phyloP scores from a whole-genome alignment of 139 green algal genomes.

The Choricystis sp. region DNA sequence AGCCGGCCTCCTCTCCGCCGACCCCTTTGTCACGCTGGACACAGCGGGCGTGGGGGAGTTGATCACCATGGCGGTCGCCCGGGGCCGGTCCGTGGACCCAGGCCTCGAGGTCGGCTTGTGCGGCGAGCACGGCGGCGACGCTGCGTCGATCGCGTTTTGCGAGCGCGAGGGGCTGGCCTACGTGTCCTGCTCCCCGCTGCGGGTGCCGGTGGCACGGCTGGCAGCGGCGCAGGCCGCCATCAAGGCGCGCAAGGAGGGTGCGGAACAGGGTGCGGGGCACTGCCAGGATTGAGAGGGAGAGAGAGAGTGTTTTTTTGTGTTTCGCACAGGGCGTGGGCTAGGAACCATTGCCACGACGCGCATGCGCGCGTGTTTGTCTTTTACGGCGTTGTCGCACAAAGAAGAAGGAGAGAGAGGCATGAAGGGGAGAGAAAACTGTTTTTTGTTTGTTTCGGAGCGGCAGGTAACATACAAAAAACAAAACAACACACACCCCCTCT shows the following conservation, averaged over 20 bases:
- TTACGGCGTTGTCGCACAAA: background rate
- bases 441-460: too few species aligned
- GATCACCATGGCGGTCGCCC: slow-evolving; percentile 53
- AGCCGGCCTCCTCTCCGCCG: slow-evolving; percentile 36
- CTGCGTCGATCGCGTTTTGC: slow-evolving; percentile 60
- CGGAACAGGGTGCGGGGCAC: background rate
- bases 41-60: slow-evolving; percentile 69
- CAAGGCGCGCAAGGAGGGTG: slow-evolving; percentile 9
- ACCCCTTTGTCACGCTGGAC: slow-evolving; percentile 71
- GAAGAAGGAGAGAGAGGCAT: background rate
- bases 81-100: slow-evolving; percentile 38
- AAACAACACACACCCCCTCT: background rate
- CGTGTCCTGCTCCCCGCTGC: slow-evolving; percentile 72
- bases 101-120: slow-evolving; percentile 71
- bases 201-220: slow-evolving; percentile 77
- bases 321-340: too few species aligned
- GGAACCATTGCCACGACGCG: too few species aligned
- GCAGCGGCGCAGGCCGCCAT: slow-evolving; percentile 67
- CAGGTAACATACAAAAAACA: too few species aligned
- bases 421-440: too few species aligned
- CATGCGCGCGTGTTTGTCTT: too few species aligned
- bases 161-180: slow-evolving; percentile 55
- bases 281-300: slow-evolving; percentile 6
- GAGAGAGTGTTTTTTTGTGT: background rate
- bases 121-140: slow-evolving; percentile 82